phyloP scores from a whole-genome alignment of 768 basidiomycete genomes.

The Omphalotus guepiniiformis region DNA sequence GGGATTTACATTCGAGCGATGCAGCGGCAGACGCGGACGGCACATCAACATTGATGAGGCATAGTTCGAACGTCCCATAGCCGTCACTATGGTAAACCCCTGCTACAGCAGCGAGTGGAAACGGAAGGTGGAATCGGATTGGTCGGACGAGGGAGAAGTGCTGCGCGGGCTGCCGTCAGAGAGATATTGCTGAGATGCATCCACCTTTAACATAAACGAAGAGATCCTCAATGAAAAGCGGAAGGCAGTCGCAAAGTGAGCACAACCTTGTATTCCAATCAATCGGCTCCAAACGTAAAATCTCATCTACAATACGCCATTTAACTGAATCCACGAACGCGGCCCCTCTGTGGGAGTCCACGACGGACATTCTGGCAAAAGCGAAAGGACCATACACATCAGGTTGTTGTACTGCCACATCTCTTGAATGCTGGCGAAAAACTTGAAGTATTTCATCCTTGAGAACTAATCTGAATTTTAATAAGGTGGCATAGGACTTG shows the following conservation, averaged over 20 bases:
- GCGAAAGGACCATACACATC: conserved; percentile 16
- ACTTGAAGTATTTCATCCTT: conserved; percentile 12
- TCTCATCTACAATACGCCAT: conserved; percentile 17
- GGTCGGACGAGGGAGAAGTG: conserved; percentile 7
- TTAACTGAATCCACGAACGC: conserved; percentile 15
- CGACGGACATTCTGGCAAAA: conserved; percentile 10
- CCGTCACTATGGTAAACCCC: conserved; percentile 8
- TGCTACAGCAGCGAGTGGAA: conserved; percentile 10
- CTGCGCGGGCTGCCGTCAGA: not conserved
- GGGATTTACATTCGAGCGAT: conserved; percentile 10
- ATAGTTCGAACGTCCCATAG: conserved; percentile 10
- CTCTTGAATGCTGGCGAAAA: conserved; percentile 15
- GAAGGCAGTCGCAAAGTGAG: too few species aligned
- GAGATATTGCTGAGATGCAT: not conserved
- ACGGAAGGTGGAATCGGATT: conserved; percentile 6
- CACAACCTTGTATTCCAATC: conserved; percentile 18
- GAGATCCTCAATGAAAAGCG: too few species aligned
- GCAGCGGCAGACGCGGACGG: not conserved
- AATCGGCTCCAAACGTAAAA: conserved; percentile 16
- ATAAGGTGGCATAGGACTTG: not conserved
- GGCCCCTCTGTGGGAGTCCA: too few species aligned
- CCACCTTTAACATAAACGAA: not conserved
- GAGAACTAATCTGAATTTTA: conserved; percentile 8
- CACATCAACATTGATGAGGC: conserved; percentile 4
- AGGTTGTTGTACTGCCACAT: conserved; percentile 18